Evolutionary conservation across 768 basidiomycete genomes (phyloP).

Genomic region (Phallus indusiatus): DNA sequence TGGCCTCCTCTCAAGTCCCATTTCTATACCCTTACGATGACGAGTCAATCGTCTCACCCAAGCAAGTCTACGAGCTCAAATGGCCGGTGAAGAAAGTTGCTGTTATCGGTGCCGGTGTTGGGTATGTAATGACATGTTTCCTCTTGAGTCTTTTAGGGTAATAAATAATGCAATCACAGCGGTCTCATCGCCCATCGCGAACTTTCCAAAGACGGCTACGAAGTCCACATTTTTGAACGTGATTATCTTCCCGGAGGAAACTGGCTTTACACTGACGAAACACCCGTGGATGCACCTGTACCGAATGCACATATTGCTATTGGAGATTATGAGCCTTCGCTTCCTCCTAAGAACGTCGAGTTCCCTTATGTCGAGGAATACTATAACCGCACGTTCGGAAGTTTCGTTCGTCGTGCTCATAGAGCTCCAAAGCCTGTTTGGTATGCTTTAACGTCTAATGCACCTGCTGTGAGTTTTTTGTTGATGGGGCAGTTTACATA

Average conservation of each 20-base stretch:
- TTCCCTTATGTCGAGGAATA: constrained; percentile 15
- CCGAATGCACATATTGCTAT: constrained; percentile 25
- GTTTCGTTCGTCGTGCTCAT: constrained; percentile 19
- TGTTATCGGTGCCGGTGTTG: constrained; percentile 32
- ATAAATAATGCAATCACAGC: constrained; percentile 14
- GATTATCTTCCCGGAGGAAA: constrained; percentile 31
- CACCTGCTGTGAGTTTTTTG: constrained; percentile 22
- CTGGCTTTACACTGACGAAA: constrained; percentile 35
- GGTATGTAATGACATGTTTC: constrained; percentile 21
- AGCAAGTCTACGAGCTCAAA: constrained; percentile 23
- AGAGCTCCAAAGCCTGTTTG: constrained; percentile 31
- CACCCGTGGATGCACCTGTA: constrained; percentile 26
- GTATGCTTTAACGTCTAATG: constrained; percentile 26
- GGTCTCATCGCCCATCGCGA: constrained; percentile 29
- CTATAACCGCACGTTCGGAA: not conserved
- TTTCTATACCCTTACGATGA: no score
- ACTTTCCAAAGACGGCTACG: constrained; percentile 25
- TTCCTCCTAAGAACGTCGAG: constrained; percentile 24
- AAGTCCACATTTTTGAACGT: constrained; percentile 30
- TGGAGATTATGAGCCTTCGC: constrained; percentile 27
- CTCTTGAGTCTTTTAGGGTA: not conserved
- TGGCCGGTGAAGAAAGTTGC: constrained; percentile 30
- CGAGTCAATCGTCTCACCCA: no score
- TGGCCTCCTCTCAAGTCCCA: no score
- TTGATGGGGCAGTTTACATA: not conserved